phyloP scores from a whole-genome alignment of 1,284 basidiomycete genomes.

The Melampsora americana region DNA sequence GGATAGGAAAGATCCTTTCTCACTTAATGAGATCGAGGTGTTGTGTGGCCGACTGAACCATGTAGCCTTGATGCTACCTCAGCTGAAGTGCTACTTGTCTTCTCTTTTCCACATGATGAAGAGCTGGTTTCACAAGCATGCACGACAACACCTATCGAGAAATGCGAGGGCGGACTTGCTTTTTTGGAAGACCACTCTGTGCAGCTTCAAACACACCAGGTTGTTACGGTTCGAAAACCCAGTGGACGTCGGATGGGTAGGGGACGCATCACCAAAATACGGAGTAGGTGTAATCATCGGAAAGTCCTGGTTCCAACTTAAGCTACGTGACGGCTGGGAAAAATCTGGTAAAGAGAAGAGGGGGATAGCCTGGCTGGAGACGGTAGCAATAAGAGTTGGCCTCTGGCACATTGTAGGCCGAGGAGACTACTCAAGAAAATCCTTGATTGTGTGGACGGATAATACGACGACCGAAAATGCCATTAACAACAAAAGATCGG shows the following conservation, averaged over 20 bases:
- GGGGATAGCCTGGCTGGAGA: constrained; percentile 9
- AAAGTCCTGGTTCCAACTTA: background rate
- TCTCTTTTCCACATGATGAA: background rate
- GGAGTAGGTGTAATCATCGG: constrained; percentile 9
- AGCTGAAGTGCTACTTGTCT: background rate
- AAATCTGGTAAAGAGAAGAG: background rate
- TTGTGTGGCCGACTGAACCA: background rate
- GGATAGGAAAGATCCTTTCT: too few species aligned
- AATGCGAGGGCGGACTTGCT: too few species aligned
- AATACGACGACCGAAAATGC: background rate
- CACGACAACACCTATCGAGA: too few species aligned
- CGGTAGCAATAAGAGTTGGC: background rate
- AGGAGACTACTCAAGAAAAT: background rate
- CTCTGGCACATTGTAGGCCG: background rate
- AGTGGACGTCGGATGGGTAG: constrained; percentile 10
- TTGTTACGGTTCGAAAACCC: background rate
- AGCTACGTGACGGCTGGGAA: background rate
- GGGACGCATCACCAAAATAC: background rate
- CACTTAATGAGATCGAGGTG: background rate
- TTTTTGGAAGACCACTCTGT: too few species aligned
- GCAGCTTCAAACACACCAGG: too few species aligned
- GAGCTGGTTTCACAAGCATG: too few species aligned
- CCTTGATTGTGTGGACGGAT: background rate
- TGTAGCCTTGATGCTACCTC: background rate
- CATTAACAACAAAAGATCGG: too few species aligned